phyloP scores from a whole-genome alignment of 2,329 filamentous ascomycete species.

The Byssoonygena ceratinophila region DNA sequence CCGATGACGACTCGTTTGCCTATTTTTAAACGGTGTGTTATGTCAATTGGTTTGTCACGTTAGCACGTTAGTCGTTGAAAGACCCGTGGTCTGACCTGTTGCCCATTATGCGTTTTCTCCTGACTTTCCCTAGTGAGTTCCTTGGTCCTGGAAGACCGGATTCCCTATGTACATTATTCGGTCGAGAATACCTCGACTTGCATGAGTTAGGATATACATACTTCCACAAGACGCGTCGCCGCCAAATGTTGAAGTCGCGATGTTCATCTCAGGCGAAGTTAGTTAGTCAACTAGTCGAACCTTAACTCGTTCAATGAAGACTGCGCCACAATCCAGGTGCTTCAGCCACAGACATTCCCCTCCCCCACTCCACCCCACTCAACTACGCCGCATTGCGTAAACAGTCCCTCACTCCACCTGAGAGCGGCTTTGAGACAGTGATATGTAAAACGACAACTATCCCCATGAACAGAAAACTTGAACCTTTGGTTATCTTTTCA shows the following conservation, averaged over 20 bases:
- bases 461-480: no score
- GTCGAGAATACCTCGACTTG: no score
- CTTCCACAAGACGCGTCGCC: no score
- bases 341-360: slow-evolving; percentile 1
- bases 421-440: background rate
- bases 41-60: background rate
- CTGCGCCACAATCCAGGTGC: slow-evolving; percentile 4
- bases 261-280: no score
- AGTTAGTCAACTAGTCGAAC: no score
- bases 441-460: background rate
- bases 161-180: background rate
- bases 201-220: background rate
- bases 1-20: no score
- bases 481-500: no score
- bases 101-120: background rate
- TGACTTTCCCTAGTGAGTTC: background rate
- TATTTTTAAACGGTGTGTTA: background rate
- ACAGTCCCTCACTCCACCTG: background rate
- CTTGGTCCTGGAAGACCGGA: background rate
- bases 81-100: no score
- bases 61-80: background rate
- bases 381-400: background rate
- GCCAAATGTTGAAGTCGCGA: background rate
- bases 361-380: background rate
- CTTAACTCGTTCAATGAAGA: background rate